Evolutionary conservation across 2,329 filamentous ascomycete species (phyloP), one percentile per base, ranked within the genome.

Genomic region (Colletotrichum aenigma): DNA sequence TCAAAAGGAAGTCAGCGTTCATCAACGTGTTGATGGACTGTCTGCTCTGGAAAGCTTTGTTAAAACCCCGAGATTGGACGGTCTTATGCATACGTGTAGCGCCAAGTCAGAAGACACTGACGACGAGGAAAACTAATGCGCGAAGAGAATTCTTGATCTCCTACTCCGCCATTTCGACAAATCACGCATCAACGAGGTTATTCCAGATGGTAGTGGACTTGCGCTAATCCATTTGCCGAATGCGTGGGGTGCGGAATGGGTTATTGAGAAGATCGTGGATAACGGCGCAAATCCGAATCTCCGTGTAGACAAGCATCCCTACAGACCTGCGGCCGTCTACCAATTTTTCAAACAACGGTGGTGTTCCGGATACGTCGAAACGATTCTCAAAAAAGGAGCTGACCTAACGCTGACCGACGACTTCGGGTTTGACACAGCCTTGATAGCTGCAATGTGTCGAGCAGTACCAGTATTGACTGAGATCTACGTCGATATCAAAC

Each of bases 191-290:
- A 65, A 71, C 15, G 68, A 71, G 2, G 21, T 8, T 0, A 30
- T 2, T 4, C 30, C 34, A 16, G n/a, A 56, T 16, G 30, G 6
- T 0, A 16, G 6, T 12, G 34, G 60, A 4, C 56, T 70, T 2
- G 16, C 38, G 21, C 24, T 70, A 0, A n/a, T 70, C 13, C 67
- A 70, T n/a, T 10, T 30, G 4, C n/a, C 43, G 3, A 6, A 1
- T 0, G 1, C 15, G 6, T 8, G n/a, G n/a, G 21, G 1, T 7
- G 28, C 21, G 4, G 26, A 9, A 7, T 32, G 28, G 56, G 1
- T 64, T 24, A 6, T 58, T 2, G 1, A 52, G 10, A 26, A 32
- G 4, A 6, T 70, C 2, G 43, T 36, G 2, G 0, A 32, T 2
- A 13, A n/a, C 3, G 67, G 67, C 7, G 67, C 56, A 1, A 7